Percentiles rank a stretch among this genome's conserved stretches.
These are phyloP conservation scores for Albatrellus sp. DNA, from an alignment of 1,284 basidiomycete genomes.

Conservation along the genomic window DNA sequence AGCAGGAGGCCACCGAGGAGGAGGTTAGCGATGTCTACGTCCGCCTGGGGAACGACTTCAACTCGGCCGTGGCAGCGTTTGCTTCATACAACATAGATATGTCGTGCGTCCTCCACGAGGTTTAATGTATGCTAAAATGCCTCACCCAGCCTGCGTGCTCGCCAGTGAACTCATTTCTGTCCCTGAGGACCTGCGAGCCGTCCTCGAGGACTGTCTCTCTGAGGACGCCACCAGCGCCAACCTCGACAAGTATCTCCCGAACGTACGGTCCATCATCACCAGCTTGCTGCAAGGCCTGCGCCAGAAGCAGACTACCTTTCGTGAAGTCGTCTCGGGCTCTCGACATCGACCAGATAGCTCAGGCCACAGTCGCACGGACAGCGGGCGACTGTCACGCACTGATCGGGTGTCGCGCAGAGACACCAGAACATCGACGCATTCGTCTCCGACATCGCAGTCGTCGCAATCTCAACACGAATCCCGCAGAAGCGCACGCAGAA, in stretches of 20 bases:
- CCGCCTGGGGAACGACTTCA: conserved; percentile 93
- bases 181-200: conserved; percentile 78
- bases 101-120: conserved; percentile 45
- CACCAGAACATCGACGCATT: background rate
- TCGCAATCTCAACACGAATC: conserved; percentile 9
- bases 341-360: conserved; percentile 37
- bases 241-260: conserved; percentile 83
- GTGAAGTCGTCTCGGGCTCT: conserved; percentile 49
- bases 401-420: conserved; percentile 19
- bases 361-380: conserved; percentile 38
- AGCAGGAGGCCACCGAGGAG: conserved; percentile 61
- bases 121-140: conserved; percentile 4
- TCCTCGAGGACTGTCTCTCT: conserved; percentile 83
- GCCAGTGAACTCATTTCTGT: conserved; percentile 78
- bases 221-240: conserved; percentile 83
- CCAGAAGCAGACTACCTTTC: conserved; percentile 77
- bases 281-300: conserved; percentile 85
- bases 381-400: conserved; percentile 31
- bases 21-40: conserved; percentile 97
- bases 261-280: conserved; percentile 89
- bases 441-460: conserved; percentile 6
- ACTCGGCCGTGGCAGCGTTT: conserved; percentile 86
- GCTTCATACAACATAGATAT: conserved; percentile 81
- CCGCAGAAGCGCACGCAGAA: conserved; percentile 12
- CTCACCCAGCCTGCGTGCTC: conserved; percentile 1